These are phyloP conservation scores for Auriscalpium vulgare DNA, from an alignment of 768 basidiomycete species.

Conservation along the genomic window DNA sequence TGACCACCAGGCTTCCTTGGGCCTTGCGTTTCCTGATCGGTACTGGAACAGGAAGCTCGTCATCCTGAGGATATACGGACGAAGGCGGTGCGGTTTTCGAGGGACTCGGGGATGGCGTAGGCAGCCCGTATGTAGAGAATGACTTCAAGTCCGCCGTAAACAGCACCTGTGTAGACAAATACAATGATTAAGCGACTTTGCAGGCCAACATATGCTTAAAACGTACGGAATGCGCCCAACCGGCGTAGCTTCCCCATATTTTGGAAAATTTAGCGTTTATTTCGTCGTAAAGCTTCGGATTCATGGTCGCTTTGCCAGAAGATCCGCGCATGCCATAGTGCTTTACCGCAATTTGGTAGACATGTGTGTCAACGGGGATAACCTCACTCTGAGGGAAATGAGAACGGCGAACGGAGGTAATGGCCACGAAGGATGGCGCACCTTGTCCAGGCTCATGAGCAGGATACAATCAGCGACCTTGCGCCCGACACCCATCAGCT, in stretches of 20 bases:
- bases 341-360: constrained; percentile 80
- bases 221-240: constrained; percentile 83
- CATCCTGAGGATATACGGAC: neutral
- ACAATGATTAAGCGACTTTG: neutral
- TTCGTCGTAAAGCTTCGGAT: constrained; percentile 68
- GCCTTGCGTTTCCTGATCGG: neutral
- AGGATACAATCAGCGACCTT: constrained; percentile 96
- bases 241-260: constrained; percentile 80
- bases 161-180: constrained; percentile 42
- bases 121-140: constrained; percentile 53
- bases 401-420: neutral
- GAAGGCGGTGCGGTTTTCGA: neutral
- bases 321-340: constrained; percentile 59
- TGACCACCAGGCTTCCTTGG: neutral
- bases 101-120: constrained; percentile 16
- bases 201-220: neutral
- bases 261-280: constrained; percentile 50
- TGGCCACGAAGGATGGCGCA: constrained; percentile 20
- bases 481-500: constrained; percentile 84
- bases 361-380: constrained; percentile 94
- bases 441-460: constrained; percentile 90
- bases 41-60: neutral
- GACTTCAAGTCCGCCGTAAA: constrained; percentile 70
- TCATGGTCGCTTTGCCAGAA: constrained; percentile 52
- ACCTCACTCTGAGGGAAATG: constrained; percentile 55